Percentiles rank a stretch among this genome's conserved stretches.
Conservation (phyloP, 2,329 filamentous ascomycete genomes). For the Colletotrichum lentis region DNA sequence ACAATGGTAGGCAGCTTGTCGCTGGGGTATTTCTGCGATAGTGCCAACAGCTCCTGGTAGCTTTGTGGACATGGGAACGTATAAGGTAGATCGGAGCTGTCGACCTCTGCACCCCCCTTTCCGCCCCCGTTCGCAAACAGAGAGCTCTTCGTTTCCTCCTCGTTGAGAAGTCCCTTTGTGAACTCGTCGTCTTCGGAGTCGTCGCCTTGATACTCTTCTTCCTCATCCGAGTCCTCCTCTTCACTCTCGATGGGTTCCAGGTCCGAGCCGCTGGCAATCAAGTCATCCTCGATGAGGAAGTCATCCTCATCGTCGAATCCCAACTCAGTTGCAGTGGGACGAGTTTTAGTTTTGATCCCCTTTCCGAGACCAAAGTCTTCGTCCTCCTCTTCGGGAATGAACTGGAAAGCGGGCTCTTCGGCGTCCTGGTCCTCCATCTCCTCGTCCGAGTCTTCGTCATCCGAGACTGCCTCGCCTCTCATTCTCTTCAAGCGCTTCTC, state of each 20-base stretch:
- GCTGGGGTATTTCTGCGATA: slow-evolving; percentile 68
- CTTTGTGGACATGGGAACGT: slow-evolving; percentile 86
- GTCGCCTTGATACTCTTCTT: slow-evolving; percentile 49
- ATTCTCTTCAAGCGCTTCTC: slow-evolving; percentile 84
- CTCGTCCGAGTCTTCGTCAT: slow-evolving; percentile 62
- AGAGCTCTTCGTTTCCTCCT: slow-evolving; percentile 63
- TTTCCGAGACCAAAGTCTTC: slow-evolving; percentile 67
- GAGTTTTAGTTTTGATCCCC: slow-evolving; percentile 62
- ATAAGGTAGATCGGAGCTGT: slow-evolving; percentile 66
- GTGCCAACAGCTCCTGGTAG: slow-evolving; percentile 76
- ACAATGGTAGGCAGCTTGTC: slow-evolving; percentile 79
- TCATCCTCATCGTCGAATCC: slow-evolving; percentile 94
- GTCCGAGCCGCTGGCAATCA: slow-evolving; percentile 83
- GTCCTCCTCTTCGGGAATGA: slow-evolving; percentile 52
- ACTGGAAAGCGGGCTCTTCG: slow-evolving; percentile 46
- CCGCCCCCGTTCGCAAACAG: slow-evolving; percentile 51
- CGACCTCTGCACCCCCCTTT: slow-evolving; percentile 59
- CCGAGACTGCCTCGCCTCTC: slow-evolving; percentile 78
- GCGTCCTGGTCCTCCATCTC: slow-evolving; percentile 47
- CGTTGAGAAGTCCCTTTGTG: slow-evolving; percentile 71
- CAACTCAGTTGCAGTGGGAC: slow-evolving; percentile 66
- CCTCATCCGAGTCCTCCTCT: slow-evolving; percentile 58
- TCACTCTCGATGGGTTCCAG: slow-evolving; percentile 65
- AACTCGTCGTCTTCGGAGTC: slow-evolving; percentile 73
- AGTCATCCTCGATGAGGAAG: slow-evolving; percentile 87